Evolutionary conservation across 306 rosid species (phyloP).

Genomic region (Hippophae rhamnoides): DNA sequence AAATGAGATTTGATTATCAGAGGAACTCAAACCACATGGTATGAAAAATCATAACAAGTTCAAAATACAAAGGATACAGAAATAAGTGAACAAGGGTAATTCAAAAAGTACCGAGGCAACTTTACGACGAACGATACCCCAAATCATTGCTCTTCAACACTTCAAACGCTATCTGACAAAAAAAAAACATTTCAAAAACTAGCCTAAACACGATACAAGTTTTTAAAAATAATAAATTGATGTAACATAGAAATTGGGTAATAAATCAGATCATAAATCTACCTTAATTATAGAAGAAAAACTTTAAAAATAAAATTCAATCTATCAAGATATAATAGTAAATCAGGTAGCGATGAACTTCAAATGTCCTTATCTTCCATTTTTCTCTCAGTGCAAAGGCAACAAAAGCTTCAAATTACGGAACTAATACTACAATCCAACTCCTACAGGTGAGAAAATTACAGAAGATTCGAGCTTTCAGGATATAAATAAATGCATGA

Average conservation of each 20-base stretch:
- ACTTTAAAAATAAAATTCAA: background rate
- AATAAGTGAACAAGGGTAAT: background rate
- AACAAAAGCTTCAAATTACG: background rate
- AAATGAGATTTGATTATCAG: background rate
- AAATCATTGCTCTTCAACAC: constrained; percentile 27
- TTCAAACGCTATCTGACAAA: constrained; percentile 2
- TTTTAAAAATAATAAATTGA: background rate
- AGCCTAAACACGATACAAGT: background rate
- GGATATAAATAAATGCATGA: background rate
- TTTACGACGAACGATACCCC: constrained; percentile 39
- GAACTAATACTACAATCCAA: background rate
- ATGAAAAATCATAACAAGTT: background rate
- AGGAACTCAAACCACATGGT: background rate
- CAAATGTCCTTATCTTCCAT: background rate
- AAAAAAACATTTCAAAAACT: background rate
- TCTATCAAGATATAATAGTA: background rate
- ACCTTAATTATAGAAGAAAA: background rate
- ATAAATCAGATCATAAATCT: no score
- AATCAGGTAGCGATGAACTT: background rate
- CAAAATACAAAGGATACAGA: background rate
- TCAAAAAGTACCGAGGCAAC: constrained; percentile 24
- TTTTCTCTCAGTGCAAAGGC: background rate
- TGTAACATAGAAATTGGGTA: no score
- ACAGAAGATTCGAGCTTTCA: background rate
- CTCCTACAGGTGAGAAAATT: background rate